Evolutionary conservation across 805 yeast genomes (phyloP).

Genomic region (Nakazawaea populi): DNA sequence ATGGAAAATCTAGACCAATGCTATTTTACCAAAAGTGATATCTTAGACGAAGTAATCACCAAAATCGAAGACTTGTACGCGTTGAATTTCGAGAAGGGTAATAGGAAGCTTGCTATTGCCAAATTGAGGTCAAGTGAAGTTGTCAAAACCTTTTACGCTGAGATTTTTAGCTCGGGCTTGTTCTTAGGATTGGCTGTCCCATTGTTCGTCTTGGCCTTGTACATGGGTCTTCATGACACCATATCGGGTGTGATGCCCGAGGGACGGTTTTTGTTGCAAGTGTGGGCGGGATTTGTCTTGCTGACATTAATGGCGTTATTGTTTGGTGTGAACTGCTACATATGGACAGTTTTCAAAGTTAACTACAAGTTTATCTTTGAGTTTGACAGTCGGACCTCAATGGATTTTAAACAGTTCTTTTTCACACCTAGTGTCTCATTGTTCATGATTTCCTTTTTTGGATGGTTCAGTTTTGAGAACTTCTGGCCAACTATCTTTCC

Average conservation of each 20-base stretch:
- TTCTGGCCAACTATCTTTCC: constrained; percentile 58
- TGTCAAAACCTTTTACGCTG: constrained; percentile 32
- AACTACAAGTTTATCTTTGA: constrained; percentile 93
- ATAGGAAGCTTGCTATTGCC: constrained; percentile 67
- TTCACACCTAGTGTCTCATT: constrained; percentile 58
- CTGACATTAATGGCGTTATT: constrained; percentile 53
- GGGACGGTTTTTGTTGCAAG: constrained; percentile 61
- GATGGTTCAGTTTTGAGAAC: constrained; percentile 71
- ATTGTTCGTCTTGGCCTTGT: constrained; percentile 52
- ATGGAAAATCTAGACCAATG: constrained; percentile 51
- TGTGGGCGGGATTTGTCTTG: constrained; percentile 90
- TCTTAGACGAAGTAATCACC: constrained; percentile 55
- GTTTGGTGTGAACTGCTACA: constrained; percentile 62
- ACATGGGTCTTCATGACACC: constrained; percentile 33
- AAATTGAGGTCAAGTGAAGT: constrained; percentile 48
- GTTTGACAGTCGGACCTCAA: constrained; percentile 60
- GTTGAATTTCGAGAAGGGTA: constrained; percentile 60
- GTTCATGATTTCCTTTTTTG: constrained; percentile 50
- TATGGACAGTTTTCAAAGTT: constrained; percentile 71
- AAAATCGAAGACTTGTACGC: constrained; percentile 67
- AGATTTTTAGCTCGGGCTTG: constrained; percentile 59
- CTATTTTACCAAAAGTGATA: constrained; percentile 59
- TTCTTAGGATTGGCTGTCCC: constrained; percentile 69
- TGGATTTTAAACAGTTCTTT: constrained; percentile 61
- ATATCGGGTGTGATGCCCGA: constrained; percentile 39